Evolutionary conservation across 306 rosid species (phyloP), one percentile per base, ranked within the genome.

Genomic region (Calophaca sinica): DNA sequence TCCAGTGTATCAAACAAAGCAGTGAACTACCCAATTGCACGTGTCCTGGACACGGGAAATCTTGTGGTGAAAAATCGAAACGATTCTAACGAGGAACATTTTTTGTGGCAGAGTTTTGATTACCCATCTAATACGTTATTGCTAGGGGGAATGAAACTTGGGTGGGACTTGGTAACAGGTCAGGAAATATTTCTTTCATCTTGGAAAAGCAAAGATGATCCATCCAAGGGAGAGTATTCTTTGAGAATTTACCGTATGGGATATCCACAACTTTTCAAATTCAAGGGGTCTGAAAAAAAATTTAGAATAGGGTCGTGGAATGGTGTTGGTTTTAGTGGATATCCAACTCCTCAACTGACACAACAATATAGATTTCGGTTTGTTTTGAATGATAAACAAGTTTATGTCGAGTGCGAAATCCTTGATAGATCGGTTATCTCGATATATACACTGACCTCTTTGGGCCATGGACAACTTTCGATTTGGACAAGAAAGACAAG

Each of bases 171-270:
- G 4, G 77, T 15, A 6, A 68, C 80, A 7, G 67, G 84, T 10
- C 7, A 74, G 9, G 42, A 80, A 2, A 61, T 62, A 9, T 51
- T 11, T 44, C 1, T 74, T 8, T 41, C 77, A 51, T 74, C 84
- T 61, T 80, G 80, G 80, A 61, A 3, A 51, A 80, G 50, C 14
- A 15, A 62, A 39, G 77, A 68, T 6, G 74, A 80, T 66, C 83
- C 83, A 15, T 36, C 65, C 5, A 4, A 4, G 28, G 84, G 80
- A 38, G 73, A 74, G 9, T 53, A 49, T 68, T 14, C 67, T 52
- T 6, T 35, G 1, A 45, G 15, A 46, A 1, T 72, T 39, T 70
- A 67, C 26, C 48, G 2, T 14, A 58, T 3, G 10, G 80, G 84
- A 7, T 73, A 66, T 29, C 75, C 83, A 5, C 83, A 80, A 66